Percentiles rank a stretch among this genome's conserved stretches.
Evolutionary conservation across 2,329 filamentous ascomycete genomes (phyloP).

Genomic region (Colletotrichum noveboracense): DNA sequence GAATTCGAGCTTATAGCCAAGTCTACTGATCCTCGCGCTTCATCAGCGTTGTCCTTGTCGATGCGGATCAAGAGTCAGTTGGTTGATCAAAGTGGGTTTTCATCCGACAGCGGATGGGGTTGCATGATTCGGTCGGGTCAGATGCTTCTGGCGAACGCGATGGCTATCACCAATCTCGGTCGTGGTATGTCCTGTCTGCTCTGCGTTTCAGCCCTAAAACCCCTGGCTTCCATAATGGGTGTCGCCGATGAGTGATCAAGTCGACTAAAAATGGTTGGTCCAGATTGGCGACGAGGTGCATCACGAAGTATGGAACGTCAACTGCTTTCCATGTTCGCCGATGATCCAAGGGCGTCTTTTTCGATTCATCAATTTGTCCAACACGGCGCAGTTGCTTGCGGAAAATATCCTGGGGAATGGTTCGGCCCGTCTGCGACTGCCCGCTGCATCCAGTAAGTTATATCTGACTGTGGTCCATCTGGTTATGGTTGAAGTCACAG

Average conservation of each 20-base stretch:
- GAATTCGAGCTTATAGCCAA: slow-evolving; percentile 84
- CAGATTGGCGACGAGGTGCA: slow-evolving; percentile 76
- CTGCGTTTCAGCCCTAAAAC: background rate
- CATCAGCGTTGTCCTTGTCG: slow-evolving; percentile 76
- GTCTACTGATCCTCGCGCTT: slow-evolving; percentile 75
- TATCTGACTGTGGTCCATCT: background rate
- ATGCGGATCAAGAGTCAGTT: slow-evolving; percentile 85
- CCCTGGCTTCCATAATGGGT: background rate
- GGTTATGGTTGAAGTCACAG: background rate
- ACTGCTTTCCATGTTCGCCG: slow-evolving; percentile 83
- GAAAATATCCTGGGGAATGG: slow-evolving; percentile 96
- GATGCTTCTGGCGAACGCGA: slow-evolving; percentile 86
- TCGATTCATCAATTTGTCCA: slow-evolving; percentile 95
- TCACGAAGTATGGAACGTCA: slow-evolving; percentile 66
- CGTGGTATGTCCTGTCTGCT: slow-evolving; percentile 62
- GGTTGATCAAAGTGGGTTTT: slow-evolving; percentile 80
- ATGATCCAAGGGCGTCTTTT: slow-evolving; percentile 84
- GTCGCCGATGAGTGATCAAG: background rate
- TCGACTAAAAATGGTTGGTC: background rate
- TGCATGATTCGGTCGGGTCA: slow-evolving; percentile 99
- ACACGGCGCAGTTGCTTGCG: slow-evolving; percentile 85
- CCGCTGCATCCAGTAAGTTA: slow-evolving; percentile 83
- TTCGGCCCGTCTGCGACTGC: slow-evolving; percentile 98
- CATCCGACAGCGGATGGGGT: slow-evolving; percentile 94
- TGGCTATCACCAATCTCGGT: slow-evolving; percentile 75